These are phyloP conservation scores for Exophiala aquamarina DNA, from an alignment of 2,329 filamentous ascomycete genomes.

Conservation along the genomic window DNA sequence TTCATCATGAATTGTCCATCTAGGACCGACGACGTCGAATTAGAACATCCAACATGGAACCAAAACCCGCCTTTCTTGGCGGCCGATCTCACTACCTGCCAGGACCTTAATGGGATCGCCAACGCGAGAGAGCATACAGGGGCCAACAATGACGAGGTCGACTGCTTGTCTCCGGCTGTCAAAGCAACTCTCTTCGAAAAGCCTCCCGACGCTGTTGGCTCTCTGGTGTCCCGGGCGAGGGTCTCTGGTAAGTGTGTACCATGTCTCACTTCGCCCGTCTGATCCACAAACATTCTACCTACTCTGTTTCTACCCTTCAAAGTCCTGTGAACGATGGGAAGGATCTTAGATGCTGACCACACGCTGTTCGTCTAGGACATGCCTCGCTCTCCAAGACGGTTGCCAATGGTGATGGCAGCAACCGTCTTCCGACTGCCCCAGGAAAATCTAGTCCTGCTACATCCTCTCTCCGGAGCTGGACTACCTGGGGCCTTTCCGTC, in stretches of 20 bases:
- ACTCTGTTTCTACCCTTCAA: no score
- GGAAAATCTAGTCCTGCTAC: slow-evolving; percentile 37
- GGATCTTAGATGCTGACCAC: neutral
- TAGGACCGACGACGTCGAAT: slow-evolving; percentile 53
- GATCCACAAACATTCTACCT: no score
- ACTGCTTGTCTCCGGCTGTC: neutral
- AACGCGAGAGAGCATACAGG: slow-evolving; percentile 48
- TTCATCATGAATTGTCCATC: slow-evolving; percentile 63
- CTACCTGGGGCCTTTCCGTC: neutral
- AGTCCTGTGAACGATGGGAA: no score
- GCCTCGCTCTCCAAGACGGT: slow-evolving; percentile 49
- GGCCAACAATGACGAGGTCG: neutral
- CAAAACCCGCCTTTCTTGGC: slow-evolving; percentile 59
- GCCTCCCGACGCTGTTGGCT: neutral
- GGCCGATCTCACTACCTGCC: slow-evolving; percentile 59
- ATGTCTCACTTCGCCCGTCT: no score
- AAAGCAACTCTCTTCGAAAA: neutral
- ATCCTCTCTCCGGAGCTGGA: slow-evolving; percentile 34
- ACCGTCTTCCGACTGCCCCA: slow-evolving; percentile 35
- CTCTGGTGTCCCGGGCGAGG: neutral
- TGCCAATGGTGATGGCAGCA: slow-evolving; percentile 43
- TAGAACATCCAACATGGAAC: slow-evolving; percentile 54
- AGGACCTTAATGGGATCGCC: slow-evolving; percentile 60
- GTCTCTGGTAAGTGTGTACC: neutral
- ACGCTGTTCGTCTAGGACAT: slow-evolving; percentile 38